Evolutionary conservation across 2,329 filamentous ascomycete genomes (phyloP).

Genomic region (Penicillium sclerotigenum): DNA sequence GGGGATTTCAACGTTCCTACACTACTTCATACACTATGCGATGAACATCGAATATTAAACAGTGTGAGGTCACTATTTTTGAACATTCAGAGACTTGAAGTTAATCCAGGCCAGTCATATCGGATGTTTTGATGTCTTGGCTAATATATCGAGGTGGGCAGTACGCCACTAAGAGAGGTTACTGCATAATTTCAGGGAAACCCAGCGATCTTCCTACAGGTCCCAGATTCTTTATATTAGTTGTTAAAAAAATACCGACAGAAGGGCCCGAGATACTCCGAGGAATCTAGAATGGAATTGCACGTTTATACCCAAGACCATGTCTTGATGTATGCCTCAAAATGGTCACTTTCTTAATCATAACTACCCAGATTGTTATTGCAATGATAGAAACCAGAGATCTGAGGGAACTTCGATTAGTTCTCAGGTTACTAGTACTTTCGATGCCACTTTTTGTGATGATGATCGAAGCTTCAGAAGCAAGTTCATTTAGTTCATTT

Average conservation of each 20-base stretch:
- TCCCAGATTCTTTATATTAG: neutral
- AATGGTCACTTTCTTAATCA: too few relatives aligned
- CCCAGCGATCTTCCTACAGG: neutral
- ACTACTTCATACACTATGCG: neutral
- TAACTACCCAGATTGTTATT: neutral
- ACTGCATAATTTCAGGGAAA: neutral
- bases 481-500: too few relatives aligned
- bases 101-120: neutral
- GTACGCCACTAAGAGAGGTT: neutral
- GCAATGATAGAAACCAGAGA: neutral
- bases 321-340: neutral
- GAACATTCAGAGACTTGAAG: neutral
- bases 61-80: neutral
- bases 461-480: neutral
- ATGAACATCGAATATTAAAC: neutral
- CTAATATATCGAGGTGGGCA: neutral
- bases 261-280: neutral
- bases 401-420: neutral
- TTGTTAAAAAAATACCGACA: neutral
- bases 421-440: neutral
- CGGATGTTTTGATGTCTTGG: neutral
- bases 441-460: neutral
- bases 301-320: neutral
- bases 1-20: neutral
- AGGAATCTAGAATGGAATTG: neutral